Conservation (phyloP, 352 stramenopile species). For the Lagenidium giganteum region DNA sequence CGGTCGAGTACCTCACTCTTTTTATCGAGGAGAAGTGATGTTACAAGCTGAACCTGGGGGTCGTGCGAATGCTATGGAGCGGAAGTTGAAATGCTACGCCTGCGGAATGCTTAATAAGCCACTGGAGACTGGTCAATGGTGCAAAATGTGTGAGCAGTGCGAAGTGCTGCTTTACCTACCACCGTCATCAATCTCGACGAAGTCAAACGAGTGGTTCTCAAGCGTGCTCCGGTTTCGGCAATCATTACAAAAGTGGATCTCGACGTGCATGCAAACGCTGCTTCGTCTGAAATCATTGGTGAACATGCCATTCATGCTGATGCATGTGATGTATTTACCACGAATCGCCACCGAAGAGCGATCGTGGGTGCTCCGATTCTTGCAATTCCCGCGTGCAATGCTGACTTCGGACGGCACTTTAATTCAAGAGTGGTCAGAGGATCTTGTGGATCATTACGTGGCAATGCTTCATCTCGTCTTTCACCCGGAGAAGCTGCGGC, state of each 20-base stretch:
- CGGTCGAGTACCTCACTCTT: slow-evolving; percentile 48
- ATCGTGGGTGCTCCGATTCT: slow-evolving; percentile 53
- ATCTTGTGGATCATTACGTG: slow-evolving; percentile 65
- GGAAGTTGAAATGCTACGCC: slow-evolving; percentile 67
- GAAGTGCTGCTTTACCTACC: slow-evolving; percentile 58
- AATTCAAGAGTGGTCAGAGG: slow-evolving; percentile 49
- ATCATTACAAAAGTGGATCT: slow-evolving; percentile 68
- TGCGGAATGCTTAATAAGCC: slow-evolving; percentile 45
- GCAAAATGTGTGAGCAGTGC: slow-evolving; percentile 49
- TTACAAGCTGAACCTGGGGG: slow-evolving; percentile 11
- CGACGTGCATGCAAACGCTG: slow-evolving; percentile 39
- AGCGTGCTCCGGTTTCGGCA: slow-evolving; percentile 51
- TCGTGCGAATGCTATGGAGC: slow-evolving; percentile 26
- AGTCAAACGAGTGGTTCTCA: slow-evolving; percentile 59
- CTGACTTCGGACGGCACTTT: slow-evolving; percentile 37
- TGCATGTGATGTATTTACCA: slow-evolving; percentile 70
- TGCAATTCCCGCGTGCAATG: slow-evolving; percentile 62
- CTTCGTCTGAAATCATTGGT: slow-evolving; percentile 39
- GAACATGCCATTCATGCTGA: slow-evolving; percentile 64
- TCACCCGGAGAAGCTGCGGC: slow-evolving; percentile 54
- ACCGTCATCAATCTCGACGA: slow-evolving; percentile 54
- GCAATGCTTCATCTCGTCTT: slow-evolving; percentile 73
- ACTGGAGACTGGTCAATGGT: slow-evolving; percentile 46
- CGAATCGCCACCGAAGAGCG: slow-evolving; percentile 54
- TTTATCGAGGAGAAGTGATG: slow-evolving; percentile 53